Base-by-base conservation (phyloP, 768 basidiomycete genomes). In the Leccinum pellstonianum region DNA sequence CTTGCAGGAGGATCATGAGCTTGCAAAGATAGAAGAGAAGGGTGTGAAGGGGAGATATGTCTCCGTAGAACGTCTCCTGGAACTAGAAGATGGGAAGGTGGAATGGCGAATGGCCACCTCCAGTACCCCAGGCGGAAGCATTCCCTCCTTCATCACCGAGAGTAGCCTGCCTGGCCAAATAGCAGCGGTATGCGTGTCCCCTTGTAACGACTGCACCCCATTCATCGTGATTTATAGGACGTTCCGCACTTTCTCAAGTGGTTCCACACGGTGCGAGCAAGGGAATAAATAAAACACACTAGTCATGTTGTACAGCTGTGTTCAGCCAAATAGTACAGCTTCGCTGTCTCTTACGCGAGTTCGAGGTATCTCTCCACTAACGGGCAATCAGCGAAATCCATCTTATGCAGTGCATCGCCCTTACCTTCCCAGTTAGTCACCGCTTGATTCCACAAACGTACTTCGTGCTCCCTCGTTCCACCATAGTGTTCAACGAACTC, bases 341-440 rank as follows among this genome's bases (percentile, higher is more conserved):
- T 46, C 17, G 21, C 46, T 25, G 10, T 50, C 41, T 25, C 38
- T 68, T 67, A 93, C 47, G 86, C 90, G 51, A 93, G 81, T 65
- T 93, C 91, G n/a, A 93, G 79, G 70, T 93, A 93, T 59, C 91
- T 83, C 66, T 92, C 91, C 65, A 93, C 91, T 93, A 57, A 6
- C 61, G 25, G n/a, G 54, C 52, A 55, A 41, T 66, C 35, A 56
- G 61, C 63, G 58, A 54, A 62, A 55, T 29, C 10, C 17, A 3
- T 25, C 37, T 57, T 7, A 5, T 52, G 52, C 37, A 47, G 38
- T 21, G n/a, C 41, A 49, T 19, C 19, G 1, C 6, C 65, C 85
- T 66, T 66, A 93, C 94, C 84, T 83, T 96, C 95, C 95, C 93
- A 98, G 71, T 84, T 88, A 11, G 95, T 97, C 41, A 96, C 93